Base-by-base conservation (phyloP, 768 basidiomycete genomes). In the Amanita exitialis region DNA sequence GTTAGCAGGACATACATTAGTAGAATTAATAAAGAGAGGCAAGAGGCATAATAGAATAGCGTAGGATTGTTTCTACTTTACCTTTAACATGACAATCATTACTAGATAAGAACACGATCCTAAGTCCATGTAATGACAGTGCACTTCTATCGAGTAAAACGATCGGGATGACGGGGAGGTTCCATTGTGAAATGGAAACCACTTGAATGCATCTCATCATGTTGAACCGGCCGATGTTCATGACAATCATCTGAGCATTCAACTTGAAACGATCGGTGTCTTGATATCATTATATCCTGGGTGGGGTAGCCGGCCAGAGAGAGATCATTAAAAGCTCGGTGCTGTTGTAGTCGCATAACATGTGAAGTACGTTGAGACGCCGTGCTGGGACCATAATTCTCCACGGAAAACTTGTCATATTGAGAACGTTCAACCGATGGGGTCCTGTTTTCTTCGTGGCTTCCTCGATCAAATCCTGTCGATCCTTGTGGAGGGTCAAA, bases 1-100 rank as follows among this genome's bases (percentile, higher is more conserved):
- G 82, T 90, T 27, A 83, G 83, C 68, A 73, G 73, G 59, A 74
- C 83, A 15, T 90, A 90, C 64, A 69, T 76, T 25, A 61, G 70
- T 36, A 77, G 86, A 53, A 59, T 87, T 38, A 67, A 69, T 54
- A 76, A 68, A 59, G 82, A 85, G 63, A 68, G 79, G 49, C 60
- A 62, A 54, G 69, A 70, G 15, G 42, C 55, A 36, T 43, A 42
- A 47, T 54, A 54, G 48, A 18, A 15, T 49, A 47, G 32, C 16
- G 25, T 51, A 28, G 23, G 8, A 13, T 28, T 32, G 43, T 30
- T 12, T 18, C 9, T 39, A 44, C 43, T 44, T n/a, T 44, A 44
- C n/a, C 16, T 28, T 44, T 36, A 36, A 47, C 18, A 18, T 30
- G 32, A 12, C 27, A 16, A n/a, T 44, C 43, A 5, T 27, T 44